Base-by-base conservation (phyloP, 257 asterid species). In the Salvia splendens region DNA sequence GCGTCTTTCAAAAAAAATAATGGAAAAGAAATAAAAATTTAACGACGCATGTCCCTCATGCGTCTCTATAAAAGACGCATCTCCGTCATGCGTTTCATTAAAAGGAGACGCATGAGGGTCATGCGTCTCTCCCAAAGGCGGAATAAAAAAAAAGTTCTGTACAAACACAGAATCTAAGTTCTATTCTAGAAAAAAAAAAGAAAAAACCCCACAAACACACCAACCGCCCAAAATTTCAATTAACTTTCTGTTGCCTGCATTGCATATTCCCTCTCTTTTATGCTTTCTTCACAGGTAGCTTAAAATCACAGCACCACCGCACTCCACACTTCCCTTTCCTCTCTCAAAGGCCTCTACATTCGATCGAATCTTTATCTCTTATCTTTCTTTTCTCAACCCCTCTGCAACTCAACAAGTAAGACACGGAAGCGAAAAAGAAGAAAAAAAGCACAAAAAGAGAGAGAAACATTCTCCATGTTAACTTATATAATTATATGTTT, bases 301-400 rank as follows among this genome's bases (percentile, higher is more conserved):
- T 76, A 76, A 65, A 71, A 70, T 50, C 62, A 12, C 80, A 71
- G 80, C 80, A 76, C 77, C 76, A 36, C 58, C 46, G 8, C 33
- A 40, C 4, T 42, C 8, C 16, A 41, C 43, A 12, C 52, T 51
- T 8, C 50, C 50, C n/a, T 69, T 73, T 65, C 33, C 41, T 46
- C 72, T 72, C 63, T 65, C 64, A 5, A 36, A 61, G 68, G 73
- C 64, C 60, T 67, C 35, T 61, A 12, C 73, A 48, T 67, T 67
- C 69, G 65, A 60, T 67, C 69, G 65, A 60, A 30, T 60, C 64
- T 16, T 5, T 7, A 6, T n/a, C 46, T 3, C 47, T 33, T 42
- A 8, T 17, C 32, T 36, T 15, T 15, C 48, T 50, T 52, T 55
- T 46, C 36, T 38, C 16, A 15, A 42, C n/a, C 54, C 16, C 33